Percentiles rank a stretch among this genome's conserved stretches.
These are phyloP conservation scores for Rugonectria rugulosa DNA, from an alignment of 2,329 filamentous ascomycete species.

Conservation along the genomic window DNA sequence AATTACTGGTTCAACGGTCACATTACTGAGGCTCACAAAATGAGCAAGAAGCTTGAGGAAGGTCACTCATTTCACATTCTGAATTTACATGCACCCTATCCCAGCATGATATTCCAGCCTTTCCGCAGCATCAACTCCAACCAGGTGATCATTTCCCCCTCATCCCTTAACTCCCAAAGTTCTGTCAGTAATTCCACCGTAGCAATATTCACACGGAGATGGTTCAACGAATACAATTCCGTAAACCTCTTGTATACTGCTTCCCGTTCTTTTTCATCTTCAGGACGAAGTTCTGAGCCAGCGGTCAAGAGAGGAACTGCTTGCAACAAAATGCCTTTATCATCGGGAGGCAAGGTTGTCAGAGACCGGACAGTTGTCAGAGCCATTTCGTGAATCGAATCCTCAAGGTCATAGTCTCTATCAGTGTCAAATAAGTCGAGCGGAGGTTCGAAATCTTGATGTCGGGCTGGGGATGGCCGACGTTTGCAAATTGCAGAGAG, in stretches of 20 bases:
- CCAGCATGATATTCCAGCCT: not conserved
- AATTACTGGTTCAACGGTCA: no score
- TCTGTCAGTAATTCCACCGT: not conserved
- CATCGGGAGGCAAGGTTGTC: not conserved
- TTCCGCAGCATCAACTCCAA: not conserved
- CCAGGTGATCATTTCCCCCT: not conserved
- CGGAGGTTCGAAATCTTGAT: no score
- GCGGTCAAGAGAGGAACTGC: slow-evolving; percentile 2
- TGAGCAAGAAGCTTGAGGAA: no score
- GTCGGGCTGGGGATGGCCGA: not conserved
- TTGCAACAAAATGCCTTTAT: not conserved
- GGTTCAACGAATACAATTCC: slow-evolving; percentile 3
- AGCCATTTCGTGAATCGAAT: not conserved
- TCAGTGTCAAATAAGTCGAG: no score
- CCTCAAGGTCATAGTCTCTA: not conserved
- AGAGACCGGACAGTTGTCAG: not conserved
- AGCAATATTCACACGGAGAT: not conserved
- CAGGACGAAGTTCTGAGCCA: not conserved
- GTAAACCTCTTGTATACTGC: not conserved
- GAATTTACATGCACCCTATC: no score
- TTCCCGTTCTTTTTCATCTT: not conserved
- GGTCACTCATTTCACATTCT: no score
- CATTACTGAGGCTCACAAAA: no score
- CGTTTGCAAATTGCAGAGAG: not conserved
- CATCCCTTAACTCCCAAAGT: not conserved